Evolutionary conservation across 306 rosid species (phyloP).

Genomic region (Hippophae tibetana): DNA sequence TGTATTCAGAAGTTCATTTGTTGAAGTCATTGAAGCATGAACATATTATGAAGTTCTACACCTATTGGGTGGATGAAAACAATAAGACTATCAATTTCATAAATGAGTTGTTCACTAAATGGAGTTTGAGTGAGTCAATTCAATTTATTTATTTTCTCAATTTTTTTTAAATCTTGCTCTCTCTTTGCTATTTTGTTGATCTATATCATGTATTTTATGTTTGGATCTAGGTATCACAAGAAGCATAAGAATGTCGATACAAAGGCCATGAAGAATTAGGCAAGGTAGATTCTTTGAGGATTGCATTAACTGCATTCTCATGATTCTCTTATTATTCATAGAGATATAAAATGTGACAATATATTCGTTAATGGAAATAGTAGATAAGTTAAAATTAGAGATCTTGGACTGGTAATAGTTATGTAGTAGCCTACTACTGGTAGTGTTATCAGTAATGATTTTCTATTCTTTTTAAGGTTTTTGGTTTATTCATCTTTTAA

Average conservation of each 20-base stretch:
- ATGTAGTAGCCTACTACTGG: constrained; percentile 84
- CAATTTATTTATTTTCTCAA: background rate
- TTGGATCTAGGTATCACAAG: constrained; percentile 47
- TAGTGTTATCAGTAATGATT: constrained; percentile 60
- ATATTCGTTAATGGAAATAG: constrained; percentile 75
- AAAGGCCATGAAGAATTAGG: constrained; percentile 57
- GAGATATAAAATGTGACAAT: constrained; percentile 92
- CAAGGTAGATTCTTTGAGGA: constrained; percentile 41
- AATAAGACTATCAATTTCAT: constrained; percentile 65
- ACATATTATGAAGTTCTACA: constrained; percentile 23
- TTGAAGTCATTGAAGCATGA: too few species aligned
- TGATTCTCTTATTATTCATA: constrained; percentile 71
- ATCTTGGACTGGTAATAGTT: constrained; percentile 80
- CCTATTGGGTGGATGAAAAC: constrained; percentile 78
- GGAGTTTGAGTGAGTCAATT: constrained; percentile 82
- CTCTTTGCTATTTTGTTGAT: background rate
- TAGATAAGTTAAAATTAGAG: constrained; percentile 83
- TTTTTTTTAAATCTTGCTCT: background rate
- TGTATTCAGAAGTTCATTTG: background rate
- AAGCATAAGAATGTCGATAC: constrained; percentile 58
- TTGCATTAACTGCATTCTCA: constrained; percentile 67
- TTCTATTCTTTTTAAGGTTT: constrained; percentile 2
- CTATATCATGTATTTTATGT: constrained; percentile 5
- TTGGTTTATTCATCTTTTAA: constrained; percentile 4
- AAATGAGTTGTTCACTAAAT: constrained; percentile 79